Conservation (phyloP, 2,329 filamentous ascomycete species). For the Aspergillus clavatus region DNA sequence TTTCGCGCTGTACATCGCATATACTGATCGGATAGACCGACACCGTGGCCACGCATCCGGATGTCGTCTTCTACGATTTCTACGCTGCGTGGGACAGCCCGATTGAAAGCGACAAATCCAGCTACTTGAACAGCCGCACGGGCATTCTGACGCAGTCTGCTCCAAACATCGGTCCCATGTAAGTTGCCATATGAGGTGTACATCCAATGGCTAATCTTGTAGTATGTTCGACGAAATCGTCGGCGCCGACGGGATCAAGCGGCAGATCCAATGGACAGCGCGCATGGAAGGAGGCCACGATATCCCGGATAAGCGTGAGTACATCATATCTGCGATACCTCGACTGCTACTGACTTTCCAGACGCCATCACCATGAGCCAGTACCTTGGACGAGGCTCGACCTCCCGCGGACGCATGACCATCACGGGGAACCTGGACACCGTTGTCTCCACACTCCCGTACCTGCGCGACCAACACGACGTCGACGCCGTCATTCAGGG, state of each 20-base stretch:
- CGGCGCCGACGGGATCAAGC: constrained; percentile 5
- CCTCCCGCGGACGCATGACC: constrained; percentile 7
- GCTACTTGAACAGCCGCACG: constrained; percentile 10
- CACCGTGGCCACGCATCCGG: constrained; percentile 9
- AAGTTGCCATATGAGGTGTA: no score
- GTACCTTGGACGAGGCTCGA: constrained; percentile 7
- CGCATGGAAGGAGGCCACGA: constrained; percentile 11
- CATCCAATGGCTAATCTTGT: no score
- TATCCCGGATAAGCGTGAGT: constrained; percentile 10
- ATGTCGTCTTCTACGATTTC: constrained; percentile 9
- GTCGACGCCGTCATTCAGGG: constrained; percentile 8
- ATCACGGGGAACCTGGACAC: constrained; percentile 5
- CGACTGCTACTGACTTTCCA: not conserved
- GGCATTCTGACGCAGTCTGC: constrained; percentile 13
- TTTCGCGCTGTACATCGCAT: not conserved
- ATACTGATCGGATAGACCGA: constrained; percentile 7
- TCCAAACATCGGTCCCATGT: constrained; percentile 15
- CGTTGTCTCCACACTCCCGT: constrained; percentile 7
- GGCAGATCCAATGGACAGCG: constrained; percentile 12
- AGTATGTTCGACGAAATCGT: constrained; percentile 9
- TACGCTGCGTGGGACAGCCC: constrained; percentile 9
- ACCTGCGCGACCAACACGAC: constrained; percentile 3
- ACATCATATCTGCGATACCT: not conserved
- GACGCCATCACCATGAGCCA: constrained; percentile 7
- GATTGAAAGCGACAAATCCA: constrained; percentile 7